Conservation (phyloP, 139 green algal species). For the Edaphochlamys debaryana region DNA sequence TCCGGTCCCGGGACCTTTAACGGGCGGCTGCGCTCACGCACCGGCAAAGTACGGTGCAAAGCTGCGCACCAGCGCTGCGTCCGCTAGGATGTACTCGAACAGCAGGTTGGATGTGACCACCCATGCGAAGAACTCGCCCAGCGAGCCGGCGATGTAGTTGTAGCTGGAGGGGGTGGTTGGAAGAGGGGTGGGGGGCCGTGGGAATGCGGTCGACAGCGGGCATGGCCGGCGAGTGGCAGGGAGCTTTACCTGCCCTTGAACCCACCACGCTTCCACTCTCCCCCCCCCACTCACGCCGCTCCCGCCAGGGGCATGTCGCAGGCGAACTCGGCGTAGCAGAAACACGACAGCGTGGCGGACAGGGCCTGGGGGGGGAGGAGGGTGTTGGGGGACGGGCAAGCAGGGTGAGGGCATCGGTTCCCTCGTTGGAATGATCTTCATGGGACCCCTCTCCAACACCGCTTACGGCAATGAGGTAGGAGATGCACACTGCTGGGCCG, state of each 20-base stretch:
- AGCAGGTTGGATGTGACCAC: constrained; percentile 64
- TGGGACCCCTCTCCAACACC: too few species aligned
- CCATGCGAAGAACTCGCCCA: constrained; percentile 70
- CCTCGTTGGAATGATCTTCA: too few species aligned
- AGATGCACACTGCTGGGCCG: constrained; percentile 44
- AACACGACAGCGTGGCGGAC: constrained; percentile 50
- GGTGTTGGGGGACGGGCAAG: too few species aligned
- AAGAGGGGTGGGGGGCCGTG: too few species aligned
- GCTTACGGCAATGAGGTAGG: constrained; percentile 46
- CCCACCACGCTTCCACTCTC: too few species aligned
- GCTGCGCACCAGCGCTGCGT: constrained; percentile 65
- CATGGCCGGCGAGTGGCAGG: too few species aligned
- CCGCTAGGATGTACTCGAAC: constrained; percentile 76
- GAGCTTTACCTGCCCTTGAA: too few species aligned
- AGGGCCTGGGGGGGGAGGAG: constrained; percentile 28
- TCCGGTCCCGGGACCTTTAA: too few species aligned
- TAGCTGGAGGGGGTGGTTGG: constrained; percentile 55
- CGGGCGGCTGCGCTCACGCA: neutral
- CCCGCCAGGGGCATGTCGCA: constrained; percentile 70
- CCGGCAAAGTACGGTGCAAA: constrained; percentile 71
- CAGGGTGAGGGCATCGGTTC: too few species aligned
- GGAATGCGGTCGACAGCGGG: too few species aligned
- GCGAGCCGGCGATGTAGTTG: constrained; percentile 66
- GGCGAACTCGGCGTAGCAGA: constrained; percentile 60
- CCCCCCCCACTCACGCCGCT: constrained; percentile 58